Base-by-base conservation (phyloP, 1,284 basidiomycete genomes). In the Pseudozyma sp. region DNA sequence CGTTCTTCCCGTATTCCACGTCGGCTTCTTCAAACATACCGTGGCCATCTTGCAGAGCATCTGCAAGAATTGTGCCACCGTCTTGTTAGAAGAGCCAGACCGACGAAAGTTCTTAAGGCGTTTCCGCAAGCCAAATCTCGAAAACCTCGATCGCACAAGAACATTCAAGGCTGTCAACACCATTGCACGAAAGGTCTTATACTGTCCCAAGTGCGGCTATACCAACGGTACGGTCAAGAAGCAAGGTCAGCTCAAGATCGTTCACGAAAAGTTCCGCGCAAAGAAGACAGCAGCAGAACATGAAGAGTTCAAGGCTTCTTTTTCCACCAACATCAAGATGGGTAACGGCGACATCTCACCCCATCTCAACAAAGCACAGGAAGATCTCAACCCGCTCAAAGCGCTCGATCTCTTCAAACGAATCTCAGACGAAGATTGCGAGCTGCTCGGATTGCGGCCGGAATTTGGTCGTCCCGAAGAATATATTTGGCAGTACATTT, bases 401-500 rank as follows among this genome's bases (percentile, higher is more conserved):
- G 94, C 95, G 5, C 87, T 98, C 59, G 94, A 96, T 85, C 87
- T 99, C 54, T 99, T 99, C 87, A 91, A 91, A 83, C 88, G 94
- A 59, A 94, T 99, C 80, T 94, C 94, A 1, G 92, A 95, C 63
- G 95, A 80, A 91, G 97, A 99, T 81, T 97, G 94, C 84, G 97
- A 99, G 86, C 87, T 99, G 51, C 88, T 99, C 10, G 95, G 96
- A 0, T 87, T 99, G 58, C 91, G 93, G 70, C 97, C 97, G 3
- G 89, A 90, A 35, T 92, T 91, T 81, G 95, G 95, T 58, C 88
- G 97, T 59, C 97, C 97, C 2, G 97, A 99, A 87, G 93, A 98
- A 84, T 98, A 96, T 84, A 91, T 99, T 63, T 99, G 97, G 97
- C 96, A 98, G 86, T 99, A 99, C 86, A 91, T 99, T 16, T 97